phyloP scores from a whole-genome alignment of 2,329 filamentous ascomycete species.

The Emergomyces orientalis region DNA sequence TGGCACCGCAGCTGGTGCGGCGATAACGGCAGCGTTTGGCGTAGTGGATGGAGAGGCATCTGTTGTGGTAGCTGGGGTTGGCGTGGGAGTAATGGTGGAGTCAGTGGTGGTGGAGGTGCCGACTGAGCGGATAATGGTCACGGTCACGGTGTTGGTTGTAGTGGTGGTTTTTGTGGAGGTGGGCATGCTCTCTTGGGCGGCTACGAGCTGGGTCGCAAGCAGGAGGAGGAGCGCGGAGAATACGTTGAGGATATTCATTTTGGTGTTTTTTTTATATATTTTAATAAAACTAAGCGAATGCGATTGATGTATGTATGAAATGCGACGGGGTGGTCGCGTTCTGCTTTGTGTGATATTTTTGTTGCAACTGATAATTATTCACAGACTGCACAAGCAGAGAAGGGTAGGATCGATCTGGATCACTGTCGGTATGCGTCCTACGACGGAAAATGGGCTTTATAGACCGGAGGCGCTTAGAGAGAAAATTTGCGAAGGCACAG shows the following conservation, averaged over 20 bases:
- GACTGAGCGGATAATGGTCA: conserved; percentile 20
- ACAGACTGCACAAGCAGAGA: neutral
- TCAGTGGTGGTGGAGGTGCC: conserved; percentile 14
- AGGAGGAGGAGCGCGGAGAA: conserved; percentile 28
- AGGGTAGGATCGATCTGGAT: neutral
- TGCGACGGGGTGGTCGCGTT: neutral
- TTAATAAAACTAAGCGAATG: too few species aligned
- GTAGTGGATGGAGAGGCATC: conserved; percentile 9
- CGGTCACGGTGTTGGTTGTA: conserved; percentile 39
- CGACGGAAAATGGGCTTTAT: neutral
- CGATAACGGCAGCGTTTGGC: conserved; percentile 15
- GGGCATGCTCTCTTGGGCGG: conserved; percentile 23
- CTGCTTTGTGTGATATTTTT: neutral
- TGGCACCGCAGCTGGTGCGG: conserved; percentile 17
- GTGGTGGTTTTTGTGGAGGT: conserved; percentile 32
- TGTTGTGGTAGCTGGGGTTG: conserved; percentile 4
- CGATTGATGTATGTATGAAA: neutral
- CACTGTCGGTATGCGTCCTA: neutral
- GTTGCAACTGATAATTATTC: neutral
- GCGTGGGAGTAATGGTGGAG: conserved; percentile 15
- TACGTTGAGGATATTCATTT: conserved; percentile 31
- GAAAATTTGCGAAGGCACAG: neutral
- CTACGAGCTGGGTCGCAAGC: conserved; percentile 25
- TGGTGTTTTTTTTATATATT: too few species aligned
- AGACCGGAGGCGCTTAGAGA: neutral